Percentiles rank a stretch among this genome's conserved stretches.
Conservation (phyloP, 1,284 basidiomycete species). For the Rhodofomes roseus region DNA sequence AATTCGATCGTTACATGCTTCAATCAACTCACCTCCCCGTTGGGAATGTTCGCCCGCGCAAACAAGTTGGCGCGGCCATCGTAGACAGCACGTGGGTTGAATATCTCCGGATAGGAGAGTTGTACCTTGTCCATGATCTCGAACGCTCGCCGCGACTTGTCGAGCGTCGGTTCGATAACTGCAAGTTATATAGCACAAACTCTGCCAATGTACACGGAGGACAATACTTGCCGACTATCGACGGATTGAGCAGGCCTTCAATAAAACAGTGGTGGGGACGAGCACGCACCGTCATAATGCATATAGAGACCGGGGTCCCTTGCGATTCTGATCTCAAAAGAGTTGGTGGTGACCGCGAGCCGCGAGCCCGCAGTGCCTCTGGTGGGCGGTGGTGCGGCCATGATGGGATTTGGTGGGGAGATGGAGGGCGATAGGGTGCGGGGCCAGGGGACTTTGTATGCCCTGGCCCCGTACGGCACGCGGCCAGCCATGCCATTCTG, state of each 20-base stretch:
- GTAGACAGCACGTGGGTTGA: conserved; percentile 18
- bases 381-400: conserved; percentile 65
- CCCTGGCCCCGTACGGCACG: too few relatives aligned
- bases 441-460: background rate
- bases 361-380: conserved; percentile 25
- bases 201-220: background rate
- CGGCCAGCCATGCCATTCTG: too few relatives aligned
- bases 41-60: conserved; percentile 6
- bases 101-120: conserved; percentile 13
- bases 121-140: conserved; percentile 21
- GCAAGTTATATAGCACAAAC: background rate
- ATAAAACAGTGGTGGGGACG: background rate
- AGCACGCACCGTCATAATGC: conserved; percentile 23
- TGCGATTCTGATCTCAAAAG: conserved; percentile 11
- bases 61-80: conserved; percentile 24
- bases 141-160: conserved; percentile 12
- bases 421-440: background rate
- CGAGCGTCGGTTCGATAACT: background rate
- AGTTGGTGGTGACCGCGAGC: conserved; percentile 18
- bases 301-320: conserved; percentile 13
- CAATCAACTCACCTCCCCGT: conserved; percentile 3
- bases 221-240: conserved; percentile 11
- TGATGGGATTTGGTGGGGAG: background rate
- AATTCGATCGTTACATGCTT: background rate
- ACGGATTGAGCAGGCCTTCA: background rate